Conservation (phyloP, 2,329 filamentous ascomycete species). For the Pleochaeta shiraiana region DNA sequence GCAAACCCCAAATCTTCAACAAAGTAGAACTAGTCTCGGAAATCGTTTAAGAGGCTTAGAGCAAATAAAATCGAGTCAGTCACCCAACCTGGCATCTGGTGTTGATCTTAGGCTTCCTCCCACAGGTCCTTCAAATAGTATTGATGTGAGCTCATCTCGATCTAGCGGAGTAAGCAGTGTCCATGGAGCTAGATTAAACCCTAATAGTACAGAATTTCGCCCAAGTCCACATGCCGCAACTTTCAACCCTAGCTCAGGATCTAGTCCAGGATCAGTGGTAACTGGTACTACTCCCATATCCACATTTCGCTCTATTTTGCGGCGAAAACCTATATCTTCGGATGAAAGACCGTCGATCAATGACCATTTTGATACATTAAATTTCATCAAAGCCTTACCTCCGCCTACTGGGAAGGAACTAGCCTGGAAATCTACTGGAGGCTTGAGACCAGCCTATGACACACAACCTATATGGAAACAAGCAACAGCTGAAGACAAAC, state of each 20-base stretch:
- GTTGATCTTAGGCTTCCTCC: slow-evolving; percentile 49
- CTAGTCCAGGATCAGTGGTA: slow-evolving; percentile 42
- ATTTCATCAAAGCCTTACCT: slow-evolving; percentile 30
- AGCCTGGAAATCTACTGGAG: slow-evolving; percentile 48
- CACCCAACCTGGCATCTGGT: slow-evolving; percentile 10
- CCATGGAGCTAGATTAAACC: slow-evolving; percentile 35
- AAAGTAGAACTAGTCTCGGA: slow-evolving; percentile 11
- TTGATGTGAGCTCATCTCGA: slow-evolving; percentile 30
- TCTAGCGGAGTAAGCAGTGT: slow-evolving; percentile 29
- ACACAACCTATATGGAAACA: slow-evolving; percentile 73
- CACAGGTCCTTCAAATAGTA: slow-evolving; percentile 43
- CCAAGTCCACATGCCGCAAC: slow-evolving; percentile 61
- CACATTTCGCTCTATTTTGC: slow-evolving; percentile 30
- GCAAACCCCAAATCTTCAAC: slow-evolving; percentile 11
- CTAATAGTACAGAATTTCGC: slow-evolving; percentile 56
- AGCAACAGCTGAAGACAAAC: slow-evolving; percentile 42
- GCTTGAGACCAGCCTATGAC: slow-evolving; percentile 66
- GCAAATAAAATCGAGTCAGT: slow-evolving; percentile 13
- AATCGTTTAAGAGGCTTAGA: slow-evolving; percentile 15
- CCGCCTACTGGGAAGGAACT: slow-evolving; percentile 31
- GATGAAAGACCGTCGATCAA: slow-evolving; percentile 30
- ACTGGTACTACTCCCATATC: slow-evolving; percentile 19
- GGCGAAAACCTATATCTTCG: slow-evolving; percentile 46
- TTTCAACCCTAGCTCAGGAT: slow-evolving; percentile 46
- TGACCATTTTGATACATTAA: slow-evolving; percentile 39